phyloP scores from a whole-genome alignment of 169 alveolate species.

The Perkinsus marinus region DNA sequence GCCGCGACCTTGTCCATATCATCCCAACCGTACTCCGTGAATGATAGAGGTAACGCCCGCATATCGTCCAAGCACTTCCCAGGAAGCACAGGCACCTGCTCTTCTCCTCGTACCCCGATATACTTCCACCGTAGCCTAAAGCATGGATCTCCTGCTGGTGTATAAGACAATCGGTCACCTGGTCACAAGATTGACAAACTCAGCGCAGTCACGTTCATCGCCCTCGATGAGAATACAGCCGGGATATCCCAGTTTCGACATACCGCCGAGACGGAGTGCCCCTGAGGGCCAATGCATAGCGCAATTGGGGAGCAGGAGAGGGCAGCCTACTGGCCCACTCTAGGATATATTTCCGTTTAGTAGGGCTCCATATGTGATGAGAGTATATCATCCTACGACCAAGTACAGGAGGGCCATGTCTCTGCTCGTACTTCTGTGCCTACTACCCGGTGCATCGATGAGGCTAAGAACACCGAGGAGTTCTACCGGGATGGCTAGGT shows the following conservation, averaged over 20 bases:
- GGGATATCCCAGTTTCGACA: not conserved
- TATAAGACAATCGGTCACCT: not conserved
- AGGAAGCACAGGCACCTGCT: not conserved
- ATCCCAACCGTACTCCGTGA: not conserved
- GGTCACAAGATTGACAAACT: not conserved
- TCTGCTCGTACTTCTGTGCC: not conserved
- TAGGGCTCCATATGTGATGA: not conserved
- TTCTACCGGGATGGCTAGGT: not conserved
- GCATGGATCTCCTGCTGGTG: not conserved
- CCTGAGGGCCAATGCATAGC: not conserved
- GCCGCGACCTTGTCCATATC: not conserved
- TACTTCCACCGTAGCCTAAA: not conserved
- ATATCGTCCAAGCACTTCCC: not conserved
- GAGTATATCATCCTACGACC: not conserved
- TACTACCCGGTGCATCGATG: not conserved
- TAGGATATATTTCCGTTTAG: not conserved
- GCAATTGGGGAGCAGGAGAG: not conserved
- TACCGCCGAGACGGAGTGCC: not conserved
- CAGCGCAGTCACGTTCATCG: not conserved
- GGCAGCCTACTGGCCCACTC: not conserved
- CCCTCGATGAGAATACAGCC: not conserved
- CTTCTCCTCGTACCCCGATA: not conserved
- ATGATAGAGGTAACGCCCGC: not conserved
- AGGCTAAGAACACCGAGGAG: not conserved
- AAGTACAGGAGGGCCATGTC: not conserved